Conservation (phyloP, 768 basidiomycete genomes). For the Agaricus sinodeliciosus region DNA sequence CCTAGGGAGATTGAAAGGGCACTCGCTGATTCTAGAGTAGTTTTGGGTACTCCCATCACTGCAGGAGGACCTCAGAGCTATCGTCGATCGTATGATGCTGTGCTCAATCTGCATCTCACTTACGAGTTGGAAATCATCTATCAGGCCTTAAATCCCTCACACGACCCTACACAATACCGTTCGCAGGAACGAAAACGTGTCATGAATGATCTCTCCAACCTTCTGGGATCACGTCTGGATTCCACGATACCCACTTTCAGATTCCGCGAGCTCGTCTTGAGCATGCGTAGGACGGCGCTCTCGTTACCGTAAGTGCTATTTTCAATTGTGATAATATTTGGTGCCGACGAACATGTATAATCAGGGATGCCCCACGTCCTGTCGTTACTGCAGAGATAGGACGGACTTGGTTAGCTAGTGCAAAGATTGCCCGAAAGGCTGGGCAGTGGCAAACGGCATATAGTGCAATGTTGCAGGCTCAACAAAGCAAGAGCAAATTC, state of each 20-base stretch:
- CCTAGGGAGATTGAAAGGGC: constrained; percentile 36
- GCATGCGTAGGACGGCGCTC: constrained; percentile 84
- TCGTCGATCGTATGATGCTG: constrained; percentile 79
- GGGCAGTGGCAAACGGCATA: constrained; percentile 96
- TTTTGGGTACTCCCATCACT: constrained; percentile 74
- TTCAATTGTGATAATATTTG: not conserved
- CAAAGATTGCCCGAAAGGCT: constrained; percentile 95
- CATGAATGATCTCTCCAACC: constrained; percentile 37
- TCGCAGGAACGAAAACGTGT: constrained; percentile 26
- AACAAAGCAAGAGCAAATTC: constrained; percentile 62
- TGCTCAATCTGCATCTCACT: constrained; percentile 77
- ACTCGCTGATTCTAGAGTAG: constrained; percentile 57
- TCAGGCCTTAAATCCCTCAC: constrained; percentile 31
- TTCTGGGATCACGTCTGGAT: constrained; percentile 61
- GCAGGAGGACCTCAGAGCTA: constrained; percentile 80
- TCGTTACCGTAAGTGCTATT: constrained; percentile 47
- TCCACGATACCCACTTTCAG: constrained; percentile 84
- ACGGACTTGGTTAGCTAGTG: constrained; percentile 83
- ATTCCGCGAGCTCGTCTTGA: constrained; percentile 81
- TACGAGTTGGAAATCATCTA: constrained; percentile 79
- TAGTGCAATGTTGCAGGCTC: constrained; percentile 88
- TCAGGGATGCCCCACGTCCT: constrained; percentile 27
- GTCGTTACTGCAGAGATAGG: constrained; percentile 59
- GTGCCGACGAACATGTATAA: constrained; percentile 7
- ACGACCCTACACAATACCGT: constrained; percentile 30